Percentiles rank a stretch among this genome's conserved stretches.
These are phyloP conservation scores for Mallotus repandus DNA, from an alignment of 441 rosid genomes.

Conservation along the genomic window DNA sequence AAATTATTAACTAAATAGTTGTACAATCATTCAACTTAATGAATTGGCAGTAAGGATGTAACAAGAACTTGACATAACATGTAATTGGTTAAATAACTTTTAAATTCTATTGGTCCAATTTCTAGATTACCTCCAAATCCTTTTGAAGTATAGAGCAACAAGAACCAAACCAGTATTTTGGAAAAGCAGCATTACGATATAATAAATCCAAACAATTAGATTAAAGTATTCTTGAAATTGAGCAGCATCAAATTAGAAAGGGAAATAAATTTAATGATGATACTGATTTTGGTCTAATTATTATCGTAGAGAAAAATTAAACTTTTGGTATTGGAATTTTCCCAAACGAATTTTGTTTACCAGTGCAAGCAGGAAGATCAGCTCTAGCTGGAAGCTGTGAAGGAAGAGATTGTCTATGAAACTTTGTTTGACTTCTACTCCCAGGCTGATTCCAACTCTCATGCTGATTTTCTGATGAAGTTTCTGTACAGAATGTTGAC, in stretches of 20 bases:
- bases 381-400: conserved; percentile 86
- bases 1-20: background rate
- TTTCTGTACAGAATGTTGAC: conserved; percentile 45
- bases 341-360: conserved; percentile 32
- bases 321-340: background rate
- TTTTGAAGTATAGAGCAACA: background rate
- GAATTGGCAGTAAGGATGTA: background rate
- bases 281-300: background rate
- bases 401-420: conserved; percentile 68
- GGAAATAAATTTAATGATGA: background rate
- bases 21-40: conserved; percentile 2
- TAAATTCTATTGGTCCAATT: background rate
- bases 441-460: conserved; percentile 56
- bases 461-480: conserved; percentile 48
- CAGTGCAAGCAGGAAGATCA: conserved; percentile 85
- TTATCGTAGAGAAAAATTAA: background rate
- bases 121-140: conserved; percentile 1
- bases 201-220: background rate
- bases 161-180: background rate
- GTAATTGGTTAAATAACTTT: background rate
- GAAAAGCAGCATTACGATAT: conserved; percentile 1
- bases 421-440: conserved; percentile 56
- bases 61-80: background rate
- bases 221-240: background rate
- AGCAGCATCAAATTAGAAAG: background rate